phyloP scores from a whole-genome alignment of 1,284 basidiomycete species.

The Cutaneotrichosporon spelunceum region DNA sequence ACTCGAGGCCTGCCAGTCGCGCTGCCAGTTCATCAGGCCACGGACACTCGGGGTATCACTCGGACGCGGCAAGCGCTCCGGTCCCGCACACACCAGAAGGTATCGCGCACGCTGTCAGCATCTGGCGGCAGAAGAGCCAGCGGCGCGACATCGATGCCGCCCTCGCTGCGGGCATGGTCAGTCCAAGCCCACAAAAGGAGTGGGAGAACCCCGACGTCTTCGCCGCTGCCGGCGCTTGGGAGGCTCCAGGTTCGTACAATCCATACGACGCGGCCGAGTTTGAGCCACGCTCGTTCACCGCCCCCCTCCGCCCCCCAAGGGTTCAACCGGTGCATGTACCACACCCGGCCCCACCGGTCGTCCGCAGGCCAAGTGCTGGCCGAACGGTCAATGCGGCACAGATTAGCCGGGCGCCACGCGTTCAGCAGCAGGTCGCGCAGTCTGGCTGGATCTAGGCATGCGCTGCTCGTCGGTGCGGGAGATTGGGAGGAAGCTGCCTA shows the following conservation, averaged over 20 bases:
- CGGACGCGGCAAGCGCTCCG: slow-evolving; percentile 5
- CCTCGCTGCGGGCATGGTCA: neutral
- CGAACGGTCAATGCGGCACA: neutral
- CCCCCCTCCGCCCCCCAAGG: slow-evolving; percentile 9
- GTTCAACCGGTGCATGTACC: neutral
- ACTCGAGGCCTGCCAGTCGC: neutral
- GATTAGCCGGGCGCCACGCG: neutral
- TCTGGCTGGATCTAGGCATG: slow-evolving; percentile 7
- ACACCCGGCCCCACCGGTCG: neutral
- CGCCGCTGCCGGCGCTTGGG: slow-evolving; percentile 12
- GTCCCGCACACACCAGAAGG: slow-evolving; percentile 15
- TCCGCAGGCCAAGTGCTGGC: neutral
- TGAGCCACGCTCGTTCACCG: slow-evolving; percentile 6
- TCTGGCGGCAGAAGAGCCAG: slow-evolving; percentile 19
- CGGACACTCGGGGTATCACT: slow-evolving; percentile 7
- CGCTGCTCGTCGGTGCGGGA: neutral
- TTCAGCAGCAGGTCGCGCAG: slow-evolving; percentile 10
- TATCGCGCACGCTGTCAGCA: slow-evolving; percentile 16
- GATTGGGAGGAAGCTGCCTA: neutral
- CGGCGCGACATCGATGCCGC: slow-evolving; percentile 5
- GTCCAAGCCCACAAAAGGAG: neutral
- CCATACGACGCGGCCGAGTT: slow-evolving; percentile 11
- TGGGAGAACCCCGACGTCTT: slow-evolving; percentile 11
- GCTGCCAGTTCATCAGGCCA: slow-evolving; percentile 10
- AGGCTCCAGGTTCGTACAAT: slow-evolving; percentile 10